Evolutionary conservation across 148 eudicot species (phyloP).

Genomic region (Fagopyrum homotropicum): DNA sequence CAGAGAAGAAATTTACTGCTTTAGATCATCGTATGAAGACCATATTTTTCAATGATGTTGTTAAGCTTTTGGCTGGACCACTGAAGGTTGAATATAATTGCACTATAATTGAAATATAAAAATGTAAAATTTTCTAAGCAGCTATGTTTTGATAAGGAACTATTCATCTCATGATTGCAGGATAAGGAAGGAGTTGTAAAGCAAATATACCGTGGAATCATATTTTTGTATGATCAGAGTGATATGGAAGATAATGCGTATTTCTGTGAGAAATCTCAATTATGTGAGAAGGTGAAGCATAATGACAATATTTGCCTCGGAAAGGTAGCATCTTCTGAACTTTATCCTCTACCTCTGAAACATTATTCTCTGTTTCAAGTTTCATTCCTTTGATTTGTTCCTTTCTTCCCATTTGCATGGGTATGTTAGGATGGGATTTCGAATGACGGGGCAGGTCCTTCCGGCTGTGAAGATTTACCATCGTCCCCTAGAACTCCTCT

Average conservation of each 20-base stretch:
- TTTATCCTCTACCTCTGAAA: background rate
- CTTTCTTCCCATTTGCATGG: background rate
- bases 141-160: background rate
- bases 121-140: background rate
- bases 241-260: conserved; percentile 72
- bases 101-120: background rate
- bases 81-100: conserved; percentile 43
- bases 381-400: background rate
- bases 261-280: conserved; percentile 56
- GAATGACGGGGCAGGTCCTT: conserved; percentile 49
- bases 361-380: background rate
- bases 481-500: conserved; percentile 85
- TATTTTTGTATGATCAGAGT: conserved; percentile 69
- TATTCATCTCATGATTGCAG: conserved; percentile 31
- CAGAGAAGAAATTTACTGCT: conserved; percentile 75
- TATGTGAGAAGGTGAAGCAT: conserved; percentile 61
- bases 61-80: conserved; percentile 69
- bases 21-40: conserved; percentile 64
- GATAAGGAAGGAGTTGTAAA: conserved; percentile 76
- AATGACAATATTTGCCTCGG: conserved; percentile 38
- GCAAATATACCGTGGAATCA: conserved; percentile 65
- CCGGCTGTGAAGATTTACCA: conserved; percentile 52
- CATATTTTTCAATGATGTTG: conserved; percentile 54
- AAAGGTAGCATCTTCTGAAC: conserved; percentile 43
- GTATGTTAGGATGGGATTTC: conserved; percentile 17